Base-by-base conservation (phyloP, 345 rosid species). In the Aethionema arabicum region DNA sequence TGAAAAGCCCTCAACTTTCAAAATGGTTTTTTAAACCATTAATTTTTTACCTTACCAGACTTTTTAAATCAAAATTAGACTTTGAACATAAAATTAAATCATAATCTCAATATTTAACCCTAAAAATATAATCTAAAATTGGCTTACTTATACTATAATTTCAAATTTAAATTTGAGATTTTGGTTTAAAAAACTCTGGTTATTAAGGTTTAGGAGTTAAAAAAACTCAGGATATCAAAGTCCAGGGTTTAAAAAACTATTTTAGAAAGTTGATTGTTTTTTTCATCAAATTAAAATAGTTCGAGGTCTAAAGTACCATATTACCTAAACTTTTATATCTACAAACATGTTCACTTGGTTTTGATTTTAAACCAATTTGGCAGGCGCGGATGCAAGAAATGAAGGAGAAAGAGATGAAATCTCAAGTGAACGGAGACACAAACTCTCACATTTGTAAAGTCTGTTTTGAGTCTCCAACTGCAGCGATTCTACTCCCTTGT, bases 301-400 rank as follows among this genome's bases (percentile, higher is more conserved):
- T 21, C 2, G 2, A 21, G 27, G 27, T 21, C 27, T 21, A 21
- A 21, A 21, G 2, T 21, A 21, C 27, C 55, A 37, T 47, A 12
- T 27, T 38, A 4, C 37, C 27, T 14, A 32, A 13, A 44, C 48
- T 44, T 44, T 44, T 55, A 3, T 16, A 36, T 32, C 5, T 8
- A 21, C 27, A 21, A 21, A 1, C 27, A 21, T 21, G 27, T 15
- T 40, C 41, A 36, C 35, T 37, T 37, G 45, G 46, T 8, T 8
- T 3, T 43, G 42, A 35, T 35, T 5, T 5, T 46, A 63, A 21
- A 70, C 37, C 37, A 47, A 38, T n/a, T 61, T 59, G 68, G 29
- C 83, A 95, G 99, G 98, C 96, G 4, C 68, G 91, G 32, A 95
- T 95, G 96, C 96, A 86, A 80, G 98, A 95, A 68, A 90, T 90